These are phyloP conservation scores for Shiraia sp. DNA, from an alignment of 2,329 filamentous ascomycete genomes.

Conservation along the genomic window DNA sequence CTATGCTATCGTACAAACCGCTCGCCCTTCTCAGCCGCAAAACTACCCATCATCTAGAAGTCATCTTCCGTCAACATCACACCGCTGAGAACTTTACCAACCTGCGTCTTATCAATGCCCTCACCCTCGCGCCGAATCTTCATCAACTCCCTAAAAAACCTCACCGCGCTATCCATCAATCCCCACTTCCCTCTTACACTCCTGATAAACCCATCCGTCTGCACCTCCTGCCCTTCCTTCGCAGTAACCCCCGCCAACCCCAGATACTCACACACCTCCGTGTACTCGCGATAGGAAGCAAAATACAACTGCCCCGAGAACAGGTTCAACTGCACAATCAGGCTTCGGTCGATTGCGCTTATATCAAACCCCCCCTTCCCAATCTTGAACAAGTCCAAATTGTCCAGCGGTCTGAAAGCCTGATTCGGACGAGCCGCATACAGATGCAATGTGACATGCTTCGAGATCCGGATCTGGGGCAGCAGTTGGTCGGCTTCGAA, in stretches of 20 bases:
- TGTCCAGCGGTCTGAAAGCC: slow-evolving; percentile 46
- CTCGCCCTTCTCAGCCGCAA: too few species aligned
- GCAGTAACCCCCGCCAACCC: slow-evolving; percentile 47
- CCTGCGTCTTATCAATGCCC: slow-evolving; percentile 47
- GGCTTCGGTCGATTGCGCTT: background rate
- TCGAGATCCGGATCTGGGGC: slow-evolving; percentile 40
- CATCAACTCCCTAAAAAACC: slow-evolving; percentile 41
- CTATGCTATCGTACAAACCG: too few species aligned
- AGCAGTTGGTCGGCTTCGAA: slow-evolving; percentile 62
- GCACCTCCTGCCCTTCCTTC: slow-evolving; percentile 16
- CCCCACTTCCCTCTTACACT: slow-evolving; percentile 23
- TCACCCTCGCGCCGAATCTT: slow-evolving; percentile 30
- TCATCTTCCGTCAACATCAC: slow-evolving; percentile 27
- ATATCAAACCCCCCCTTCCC: slow-evolving; percentile 15
- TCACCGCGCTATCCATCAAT: slow-evolving; percentile 46
- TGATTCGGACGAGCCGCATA: slow-evolving; percentile 49
- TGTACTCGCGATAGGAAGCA: slow-evolving; percentile 57
- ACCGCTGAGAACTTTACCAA: slow-evolving; percentile 30
- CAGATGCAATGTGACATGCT: slow-evolving; percentile 50
- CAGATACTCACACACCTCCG: slow-evolving; percentile 53
- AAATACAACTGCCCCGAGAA: slow-evolving; percentile 71
- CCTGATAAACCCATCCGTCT: slow-evolving; percentile 36
- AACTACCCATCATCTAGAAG: too few species aligned
- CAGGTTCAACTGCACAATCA: slow-evolving; percentile 58
- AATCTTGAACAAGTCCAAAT: slow-evolving; percentile 49